Evolutionary conservation across 176 grass and related monocot species (phyloP), one percentile per base, ranked within the genome.

Genomic region (Eragrostis nindensis): DNA sequence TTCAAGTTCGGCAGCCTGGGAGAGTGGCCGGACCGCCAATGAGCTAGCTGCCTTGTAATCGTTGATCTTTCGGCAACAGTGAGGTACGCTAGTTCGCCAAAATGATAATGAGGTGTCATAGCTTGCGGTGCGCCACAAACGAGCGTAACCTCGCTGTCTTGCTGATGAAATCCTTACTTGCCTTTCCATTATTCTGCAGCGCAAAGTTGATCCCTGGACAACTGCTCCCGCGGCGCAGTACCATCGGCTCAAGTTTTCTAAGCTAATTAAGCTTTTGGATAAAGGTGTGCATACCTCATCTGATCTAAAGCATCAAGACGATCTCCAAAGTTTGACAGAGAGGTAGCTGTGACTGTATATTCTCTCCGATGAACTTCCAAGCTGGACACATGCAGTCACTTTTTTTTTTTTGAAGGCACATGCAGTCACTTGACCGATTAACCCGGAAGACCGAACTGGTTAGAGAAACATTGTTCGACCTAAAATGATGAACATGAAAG

Each of bases 81-180:
- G 81, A 66, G 45, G 9, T 43, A 15, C 30, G 75, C 66, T 22
- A 2, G 45, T 55, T 79, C 29, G 68, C 48, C 9, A 9, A 47
- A 36, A 36, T 36, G 40, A 55, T 0, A 40, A 59, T 76, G 63
- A 24, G 64, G 77, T 70, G 56, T 61, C 46, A 53, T 21, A 68
- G 32, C 32, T 36, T 48, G 66, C 55, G 73, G 40, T 56, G 70
- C 12, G 19, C 16, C 47, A 63, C 62, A 36, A 25, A 41, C 11
- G 15, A 75, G 45, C 64, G 44, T 40, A 9, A 47, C 75, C 44
- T 89, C 82, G 71, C 82, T 71, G 65, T 89, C 87, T 29, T 40
- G 82, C 65, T 71, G 82, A 71, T 48, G 71, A 0, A 4, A 81
- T 59, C 56, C 54, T 66, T 63, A 39, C 39, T n/a, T 8, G 63